Evolutionary conservation across 495 filamentous ascomycete species (phyloP).

Genomic region (Aspergillus bertholletiae): DNA sequence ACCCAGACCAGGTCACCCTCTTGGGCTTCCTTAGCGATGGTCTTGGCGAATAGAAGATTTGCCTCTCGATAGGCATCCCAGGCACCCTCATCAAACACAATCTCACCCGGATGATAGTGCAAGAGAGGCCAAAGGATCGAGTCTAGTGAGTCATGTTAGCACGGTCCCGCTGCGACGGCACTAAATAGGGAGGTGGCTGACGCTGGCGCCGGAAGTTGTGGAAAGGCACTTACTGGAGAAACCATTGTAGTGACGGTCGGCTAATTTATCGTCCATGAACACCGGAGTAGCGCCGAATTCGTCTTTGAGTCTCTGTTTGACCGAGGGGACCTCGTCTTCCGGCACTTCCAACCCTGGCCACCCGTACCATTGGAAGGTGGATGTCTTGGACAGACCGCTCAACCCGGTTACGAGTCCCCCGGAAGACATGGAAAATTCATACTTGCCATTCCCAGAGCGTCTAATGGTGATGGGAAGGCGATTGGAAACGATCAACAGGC

Average conservation of each 20-base stretch:
- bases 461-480: constrained; percentile 95
- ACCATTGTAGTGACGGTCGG: constrained; percentile 80
- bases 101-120: constrained; percentile 97
- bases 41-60: constrained; percentile 85
- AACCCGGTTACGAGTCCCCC: constrained; percentile 90
- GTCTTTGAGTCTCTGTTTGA: constrained; percentile 65
- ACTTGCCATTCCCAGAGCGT: constrained; percentile 75
- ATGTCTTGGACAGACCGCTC: constrained; percentile 83
- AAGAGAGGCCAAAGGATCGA: constrained; percentile 97
- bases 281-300: constrained; percentile 73
- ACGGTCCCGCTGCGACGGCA: not conserved
- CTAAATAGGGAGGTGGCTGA: not conserved
- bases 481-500: constrained; percentile 85
- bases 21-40: constrained; percentile 73
- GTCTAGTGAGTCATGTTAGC: constrained; percentile 48
- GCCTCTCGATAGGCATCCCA: constrained; percentile 92
- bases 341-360: constrained; percentile 91
- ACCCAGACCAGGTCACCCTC: constrained; percentile 96
- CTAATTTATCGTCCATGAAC: constrained; percentile 74
- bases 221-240: constrained; percentile 66
- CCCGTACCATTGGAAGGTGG: constrained; percentile 95
- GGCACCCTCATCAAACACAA: constrained; percentile 90
- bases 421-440: constrained; percentile 91
- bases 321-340: constrained; percentile 59
- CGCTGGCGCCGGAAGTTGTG: not conserved